Conservation (phyloP, 352 stramenopile genomes). For the Thalassiosira livingstoniorum region DNA sequence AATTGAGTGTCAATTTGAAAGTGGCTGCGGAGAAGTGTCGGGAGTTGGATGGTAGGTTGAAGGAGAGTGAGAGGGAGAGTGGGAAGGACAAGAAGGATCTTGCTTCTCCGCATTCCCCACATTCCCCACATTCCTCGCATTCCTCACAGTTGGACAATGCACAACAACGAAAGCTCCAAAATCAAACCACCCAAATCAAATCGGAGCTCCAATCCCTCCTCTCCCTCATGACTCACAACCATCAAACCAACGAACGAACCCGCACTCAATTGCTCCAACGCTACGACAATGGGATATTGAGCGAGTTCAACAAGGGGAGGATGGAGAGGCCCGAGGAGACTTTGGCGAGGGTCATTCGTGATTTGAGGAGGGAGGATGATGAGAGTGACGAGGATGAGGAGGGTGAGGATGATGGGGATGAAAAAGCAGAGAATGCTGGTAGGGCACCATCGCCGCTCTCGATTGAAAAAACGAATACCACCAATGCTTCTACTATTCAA, state of each 20-base stretch:
- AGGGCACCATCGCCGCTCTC: not conserved
- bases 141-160: too few relatives aligned
- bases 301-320: not conserved
- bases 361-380: not conserved
- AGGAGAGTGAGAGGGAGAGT: too few relatives aligned
- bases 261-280: not conserved
- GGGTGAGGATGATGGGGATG: not conserved
- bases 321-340: slow-evolving; percentile 1
- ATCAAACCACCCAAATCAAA: not conserved
- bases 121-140: too few relatives aligned
- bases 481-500: too few relatives aligned
- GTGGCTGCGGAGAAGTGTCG: slow-evolving; percentile 11
- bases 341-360: slow-evolving; percentile 14
- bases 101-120: too few relatives aligned
- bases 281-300: not conserved
- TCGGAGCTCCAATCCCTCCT: slow-evolving; percentile 7
- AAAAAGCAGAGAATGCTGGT: too few relatives aligned
- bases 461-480: too few relatives aligned
- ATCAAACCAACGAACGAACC: not conserved
- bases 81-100: too few relatives aligned
- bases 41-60: not conserved
- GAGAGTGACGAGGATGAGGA: not conserved
- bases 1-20: slow-evolving; percentile 25
- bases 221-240: not conserved
- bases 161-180: too few relatives aligned